Base-by-base conservation (phyloP, 768 basidiomycete species). In the Psilocybe tampanensis region DNA sequence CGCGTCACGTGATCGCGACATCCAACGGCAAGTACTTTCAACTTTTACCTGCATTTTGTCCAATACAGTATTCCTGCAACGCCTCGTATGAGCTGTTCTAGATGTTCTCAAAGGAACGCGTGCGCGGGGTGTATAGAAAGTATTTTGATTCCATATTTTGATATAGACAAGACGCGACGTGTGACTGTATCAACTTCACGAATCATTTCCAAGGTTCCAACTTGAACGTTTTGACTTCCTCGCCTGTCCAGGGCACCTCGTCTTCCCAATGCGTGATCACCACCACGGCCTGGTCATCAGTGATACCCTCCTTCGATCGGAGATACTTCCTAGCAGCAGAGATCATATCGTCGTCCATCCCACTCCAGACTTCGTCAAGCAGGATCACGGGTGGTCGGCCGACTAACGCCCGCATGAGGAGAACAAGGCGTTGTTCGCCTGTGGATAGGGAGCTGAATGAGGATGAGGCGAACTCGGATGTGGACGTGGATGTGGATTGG, bases 281-380 rank as follows among this genome's bases (percentile, higher is more conserved):
- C 0, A 98, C 80, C 21, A 94, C 88, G 2, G 88, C 89, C 74
- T 97, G 94, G 42, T 80, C 74, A 11, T 70, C 62, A 19, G 73
- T 74, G 21, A 88, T 66, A 0, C 82, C 85, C 70, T 21, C 65
- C 45, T n/a, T 26, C 19, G 47, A 43, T 18, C 87, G 76, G 43
- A 99, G 67, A 65, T 92, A 92, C 41, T 61, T 63, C 60, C 82
- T 76, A 41, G 86, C 90, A 34, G 82, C 81, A 17, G 70, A 70
- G 26, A 95, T 84, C 85, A 93, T 92, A 5, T 70, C 73, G 43
- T 84, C 86, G 60, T 92, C 92, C 92, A 98, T 95, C 22, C 95
- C 95, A 21, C 90, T 87, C 84, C 92, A 95, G 8, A 88, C 91
- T 68, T 99, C 96, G 66, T 99, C 96, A 39, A 98, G 73, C 9